These are phyloP conservation scores for Solanum okadae DNA, from an alignment of 257 asterid species.

Conservation along the genomic window DNA sequence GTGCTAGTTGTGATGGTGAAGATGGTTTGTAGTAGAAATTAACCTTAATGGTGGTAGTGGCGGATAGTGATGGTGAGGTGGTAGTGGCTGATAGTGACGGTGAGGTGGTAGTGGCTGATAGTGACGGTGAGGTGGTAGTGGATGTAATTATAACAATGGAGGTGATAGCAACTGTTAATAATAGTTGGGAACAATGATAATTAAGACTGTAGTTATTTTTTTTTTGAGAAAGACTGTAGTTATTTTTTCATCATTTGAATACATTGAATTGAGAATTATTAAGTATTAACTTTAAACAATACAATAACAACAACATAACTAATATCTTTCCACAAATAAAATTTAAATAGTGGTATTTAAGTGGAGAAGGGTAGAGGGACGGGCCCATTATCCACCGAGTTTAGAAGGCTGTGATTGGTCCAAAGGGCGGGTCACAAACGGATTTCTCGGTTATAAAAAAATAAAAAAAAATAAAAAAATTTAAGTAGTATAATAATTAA, in stretches of 20 bases:
- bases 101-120: background rate
- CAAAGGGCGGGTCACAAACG: no score
- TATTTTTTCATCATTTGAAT: background rate
- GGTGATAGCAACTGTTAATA: background rate
- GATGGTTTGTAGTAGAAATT: background rate
- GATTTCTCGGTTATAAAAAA: no score
- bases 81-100: no score
- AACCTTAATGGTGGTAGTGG: background rate
- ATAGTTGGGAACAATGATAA: background rate
- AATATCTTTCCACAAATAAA: background rate
- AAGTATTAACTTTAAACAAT: background rate
- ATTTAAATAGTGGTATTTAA: no score
- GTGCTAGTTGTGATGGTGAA: background rate
- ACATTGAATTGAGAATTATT: background rate
- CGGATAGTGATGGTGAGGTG: background rate
- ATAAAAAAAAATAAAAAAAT: no score
- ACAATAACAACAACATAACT: background rate
- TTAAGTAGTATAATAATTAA: no score
- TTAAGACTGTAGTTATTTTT: background rate
- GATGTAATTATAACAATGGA: background rate
- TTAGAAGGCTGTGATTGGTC: no score
- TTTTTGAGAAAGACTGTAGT: no score
- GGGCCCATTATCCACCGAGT: no score
- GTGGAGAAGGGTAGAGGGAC: no score
- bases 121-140: background rate